Conservation (phyloP, 805 yeast species). For the Nadsonia fulvescens region DNA sequence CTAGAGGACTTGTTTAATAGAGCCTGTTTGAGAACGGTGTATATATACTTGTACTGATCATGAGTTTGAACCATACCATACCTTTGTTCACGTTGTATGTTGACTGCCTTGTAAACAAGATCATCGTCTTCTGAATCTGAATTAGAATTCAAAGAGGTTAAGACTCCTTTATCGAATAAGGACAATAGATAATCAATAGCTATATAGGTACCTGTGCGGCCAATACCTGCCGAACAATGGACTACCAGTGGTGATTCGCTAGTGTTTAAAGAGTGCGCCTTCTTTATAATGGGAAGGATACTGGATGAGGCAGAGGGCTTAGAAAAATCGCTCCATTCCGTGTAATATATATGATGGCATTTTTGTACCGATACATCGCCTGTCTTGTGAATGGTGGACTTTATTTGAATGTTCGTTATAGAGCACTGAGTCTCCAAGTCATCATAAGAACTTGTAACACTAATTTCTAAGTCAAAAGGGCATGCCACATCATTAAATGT, state of each 20-base stretch:
- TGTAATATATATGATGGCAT: slow-evolving; percentile 49
- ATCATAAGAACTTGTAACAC: no score
- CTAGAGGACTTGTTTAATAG: no score
- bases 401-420: slow-evolving; percentile 9
- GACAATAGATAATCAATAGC: slow-evolving; percentile 37
- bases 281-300: slow-evolving; percentile 27
- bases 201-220: slow-evolving; percentile 83
- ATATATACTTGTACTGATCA: no score
- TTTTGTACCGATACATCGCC: no score
- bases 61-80: no score
- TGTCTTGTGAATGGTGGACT: no score
- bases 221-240: slow-evolving; percentile 96
- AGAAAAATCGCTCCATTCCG: slow-evolving; percentile 74
- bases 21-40: no score
- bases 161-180: slow-evolving; percentile 8
- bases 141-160: slow-evolving; percentile 4
- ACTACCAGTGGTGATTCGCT: slow-evolving; percentile 42
- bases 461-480: no score
- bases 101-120: slow-evolving; percentile 2
- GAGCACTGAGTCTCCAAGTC: slow-evolving; percentile 1
- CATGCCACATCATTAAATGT: no score
- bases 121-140: slow-evolving; percentile 4
- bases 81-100: no score
- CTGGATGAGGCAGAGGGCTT: no score
- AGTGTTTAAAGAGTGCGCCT: slow-evolving; percentile 25